phyloP scores from a whole-genome alignment of 768 basidiomycete species.

The Boletus reticulatus region DNA sequence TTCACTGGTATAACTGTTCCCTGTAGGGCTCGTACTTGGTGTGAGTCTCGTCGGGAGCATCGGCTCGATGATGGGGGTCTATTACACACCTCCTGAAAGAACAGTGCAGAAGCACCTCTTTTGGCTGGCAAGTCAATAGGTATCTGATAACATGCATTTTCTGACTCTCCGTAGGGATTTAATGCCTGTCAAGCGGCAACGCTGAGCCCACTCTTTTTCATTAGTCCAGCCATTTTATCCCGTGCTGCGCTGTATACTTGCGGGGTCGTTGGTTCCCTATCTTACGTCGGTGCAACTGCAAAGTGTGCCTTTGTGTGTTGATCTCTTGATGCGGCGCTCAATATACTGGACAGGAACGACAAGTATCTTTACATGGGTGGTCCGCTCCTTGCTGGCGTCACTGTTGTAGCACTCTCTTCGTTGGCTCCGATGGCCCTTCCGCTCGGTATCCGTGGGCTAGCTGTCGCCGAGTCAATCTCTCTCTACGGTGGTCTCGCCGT shows the following conservation, averaged over 20 bases:
- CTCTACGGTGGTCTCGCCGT: conserved; percentile 89
- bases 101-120: conserved; percentile 74
- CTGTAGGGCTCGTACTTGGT: conserved; percentile 74
- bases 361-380: conserved; percentile 85
- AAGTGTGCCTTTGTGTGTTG: conserved; percentile 38
- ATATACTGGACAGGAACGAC: conserved; percentile 50
- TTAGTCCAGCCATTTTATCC: conserved; percentile 79
- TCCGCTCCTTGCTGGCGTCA: conserved; percentile 84
- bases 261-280: conserved; percentile 81
- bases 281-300: conserved; percentile 88
- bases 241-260: conserved; percentile 87
- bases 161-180: conserved; percentile 54
- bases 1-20: not conserved
- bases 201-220: conserved; percentile 85
- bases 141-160: not conserved
- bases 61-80: conserved; percentile 81
- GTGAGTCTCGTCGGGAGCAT: conserved; percentile 77
- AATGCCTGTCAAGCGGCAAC: conserved; percentile 86
- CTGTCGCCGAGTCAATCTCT: conserved; percentile 72
- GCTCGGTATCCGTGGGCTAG: conserved; percentile 73
- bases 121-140: conserved; percentile 59
- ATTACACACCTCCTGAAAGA: conserved; percentile 76
- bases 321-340: not conserved
- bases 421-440: conserved; percentile 90
- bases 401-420: conserved; percentile 83